phyloP scores from a whole-genome alignment of 2,329 filamentous ascomycete genomes.

The Lithohypha guttulata region DNA sequence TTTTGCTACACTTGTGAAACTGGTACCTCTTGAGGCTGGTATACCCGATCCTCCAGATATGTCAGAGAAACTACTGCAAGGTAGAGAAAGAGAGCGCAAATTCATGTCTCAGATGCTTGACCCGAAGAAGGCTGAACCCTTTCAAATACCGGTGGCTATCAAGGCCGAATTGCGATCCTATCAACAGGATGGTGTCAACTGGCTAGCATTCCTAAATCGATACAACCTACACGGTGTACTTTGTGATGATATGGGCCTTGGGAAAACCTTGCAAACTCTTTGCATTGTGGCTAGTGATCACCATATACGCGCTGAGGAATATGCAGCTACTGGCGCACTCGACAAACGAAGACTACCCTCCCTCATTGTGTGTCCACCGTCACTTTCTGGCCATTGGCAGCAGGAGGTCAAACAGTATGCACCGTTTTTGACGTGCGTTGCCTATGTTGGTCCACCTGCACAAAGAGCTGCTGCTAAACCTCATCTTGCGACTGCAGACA shows the following conservation, averaged over 20 bases:
- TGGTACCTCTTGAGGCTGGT: slow-evolving; percentile 91
- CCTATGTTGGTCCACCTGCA: slow-evolving; percentile 79
- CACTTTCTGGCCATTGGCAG: slow-evolving; percentile 95
- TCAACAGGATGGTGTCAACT: slow-evolving; percentile 97
- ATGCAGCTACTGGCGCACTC: slow-evolving; percentile 63
- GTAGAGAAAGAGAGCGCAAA: slow-evolving; percentile 84
- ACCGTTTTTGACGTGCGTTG: slow-evolving; percentile 78
- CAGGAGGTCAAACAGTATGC: slow-evolving; percentile 95
- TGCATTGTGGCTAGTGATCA: slow-evolving; percentile 98
- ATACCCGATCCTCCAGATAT: slow-evolving; percentile 93
- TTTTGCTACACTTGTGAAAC: slow-evolving; percentile 91
- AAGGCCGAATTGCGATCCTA: slow-evolving; percentile 94
- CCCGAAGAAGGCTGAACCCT: slow-evolving; percentile 90
- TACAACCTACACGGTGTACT: slow-evolving; percentile 97
- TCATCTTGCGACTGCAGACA: slow-evolving; percentile 65
- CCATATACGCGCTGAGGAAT: slow-evolving; percentile 84
- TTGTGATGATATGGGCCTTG: slow-evolving; percentile 97
- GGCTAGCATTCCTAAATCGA: slow-evolving; percentile 94
- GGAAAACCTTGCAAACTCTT: slow-evolving; percentile 92
- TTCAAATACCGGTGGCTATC: slow-evolving; percentile 88
- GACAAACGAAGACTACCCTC: slow-evolving; percentile 76
- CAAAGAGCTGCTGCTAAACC: slow-evolving; percentile 64
- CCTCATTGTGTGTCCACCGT: slow-evolving; percentile 90
- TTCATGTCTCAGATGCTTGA: slow-evolving; percentile 96
- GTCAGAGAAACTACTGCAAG: slow-evolving; percentile 75